Evolutionary conservation across 2,329 filamentous ascomycete species (phyloP).

Genomic region (Paramyrothecium roridum): DNA sequence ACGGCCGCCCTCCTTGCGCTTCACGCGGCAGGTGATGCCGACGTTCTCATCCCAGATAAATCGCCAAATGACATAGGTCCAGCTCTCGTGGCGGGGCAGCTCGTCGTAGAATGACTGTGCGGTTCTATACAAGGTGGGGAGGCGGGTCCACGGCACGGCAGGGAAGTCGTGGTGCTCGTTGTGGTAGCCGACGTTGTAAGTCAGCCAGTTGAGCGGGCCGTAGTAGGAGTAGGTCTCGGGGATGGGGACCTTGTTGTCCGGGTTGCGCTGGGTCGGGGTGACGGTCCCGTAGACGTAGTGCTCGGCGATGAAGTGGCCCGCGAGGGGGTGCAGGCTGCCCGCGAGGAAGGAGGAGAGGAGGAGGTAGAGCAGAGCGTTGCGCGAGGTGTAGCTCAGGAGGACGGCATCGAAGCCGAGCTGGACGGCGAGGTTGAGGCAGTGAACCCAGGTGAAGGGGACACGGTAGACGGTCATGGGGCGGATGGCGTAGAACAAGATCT

Average conservation of each 20-base stretch:
- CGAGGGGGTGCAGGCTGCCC: constrained; percentile 88
- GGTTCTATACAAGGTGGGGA: constrained; percentile 73
- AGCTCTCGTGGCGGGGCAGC: constrained; percentile 83
- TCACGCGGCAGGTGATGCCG: constrained; percentile 87
- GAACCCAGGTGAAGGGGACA: constrained; percentile 81
- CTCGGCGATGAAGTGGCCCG: constrained; percentile 97
- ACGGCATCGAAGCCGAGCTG: constrained; percentile 76
- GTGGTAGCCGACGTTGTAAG: constrained; percentile 96
- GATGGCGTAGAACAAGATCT: constrained; percentile 97
- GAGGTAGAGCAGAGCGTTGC: constrained; percentile 73
- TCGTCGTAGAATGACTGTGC: constrained; percentile 90
- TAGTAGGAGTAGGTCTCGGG: constrained; percentile 99
- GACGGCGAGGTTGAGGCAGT: constrained; percentile 74
- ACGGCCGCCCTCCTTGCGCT: constrained; percentile 75
- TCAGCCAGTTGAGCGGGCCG: constrained; percentile 83
- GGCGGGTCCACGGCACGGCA: constrained; percentile 88
- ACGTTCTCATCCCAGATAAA: constrained; percentile 91
- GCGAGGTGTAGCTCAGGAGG: constrained; percentile 59
- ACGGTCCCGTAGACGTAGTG: constrained; percentile 80
- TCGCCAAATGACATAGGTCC: constrained; percentile 90
- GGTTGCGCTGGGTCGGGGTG: constrained; percentile 50
- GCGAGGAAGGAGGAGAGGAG: constrained; percentile 89
- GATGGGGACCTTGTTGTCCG: constrained; percentile 61
- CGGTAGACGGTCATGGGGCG: constrained; percentile 93
- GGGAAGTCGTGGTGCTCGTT: constrained; percentile 99